Base-by-base conservation (phyloP, 768 basidiomycete species). In the Amanita molliuscula region DNA sequence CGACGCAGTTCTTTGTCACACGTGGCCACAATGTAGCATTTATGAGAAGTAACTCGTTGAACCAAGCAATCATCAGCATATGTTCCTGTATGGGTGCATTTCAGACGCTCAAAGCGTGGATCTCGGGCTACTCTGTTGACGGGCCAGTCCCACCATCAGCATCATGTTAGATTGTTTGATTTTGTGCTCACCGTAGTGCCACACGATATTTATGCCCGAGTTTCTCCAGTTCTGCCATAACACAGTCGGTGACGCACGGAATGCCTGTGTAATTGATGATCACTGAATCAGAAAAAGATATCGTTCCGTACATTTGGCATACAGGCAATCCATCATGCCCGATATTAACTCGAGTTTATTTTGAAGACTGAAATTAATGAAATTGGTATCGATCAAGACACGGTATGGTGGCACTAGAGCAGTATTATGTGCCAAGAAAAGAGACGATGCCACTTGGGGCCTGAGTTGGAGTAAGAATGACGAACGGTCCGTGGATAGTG, bases 321-420 rank as follows among this genome's bases (percentile, higher is more conserved):
- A 96, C 13, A 98, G 73, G 60, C 92, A 95, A 61, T 99, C 96
- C 96, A 99, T 98, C 96, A 99, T 97, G n/a, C 89, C 93, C 59
- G 84, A 82, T 18, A 97, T 74, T 48, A 98, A 76, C 65, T 99
- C 96, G 56, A 99, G 70, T 65, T 97, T 96, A 67, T 98, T 99
- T 70, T 99, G 96, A 44, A 99, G 75, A 56, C 86, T 90, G 64
- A 98, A 95, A 63, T 98, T 98, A 75, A 99, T 99, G 58, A 99
- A 98, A 65, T 99, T 99, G 62, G 96, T 99, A 67, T 99, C 96
- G 53, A 99, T 91, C 34, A 99, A 79, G 23, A 99, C 90, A 16
- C 95, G 82, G 63, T 98, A 99, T 3, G 96, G 96, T 0, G 96
- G 96, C 0, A 90, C 94, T 42, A 99, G 86, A 16, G 96, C 86